These are phyloP conservation scores for Saturnispora sanitii DNA, from an alignment of 805 yeast species.

Conservation along the genomic window DNA sequence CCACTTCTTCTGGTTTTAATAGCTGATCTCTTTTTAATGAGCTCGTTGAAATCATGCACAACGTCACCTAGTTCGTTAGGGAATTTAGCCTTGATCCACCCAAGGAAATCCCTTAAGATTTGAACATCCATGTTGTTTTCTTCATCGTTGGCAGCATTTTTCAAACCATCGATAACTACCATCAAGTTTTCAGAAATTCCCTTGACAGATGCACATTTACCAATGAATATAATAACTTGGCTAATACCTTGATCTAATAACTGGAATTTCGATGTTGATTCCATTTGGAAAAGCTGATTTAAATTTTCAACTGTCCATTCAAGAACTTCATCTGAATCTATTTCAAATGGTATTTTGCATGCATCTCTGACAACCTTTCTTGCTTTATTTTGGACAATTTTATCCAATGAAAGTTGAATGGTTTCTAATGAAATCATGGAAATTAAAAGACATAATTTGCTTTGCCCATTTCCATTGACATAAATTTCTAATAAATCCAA, in stretches of 20 bases:
- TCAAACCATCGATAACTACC: constrained; percentile 1
- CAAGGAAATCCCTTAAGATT: constrained; percentile 7
- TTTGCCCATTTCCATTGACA: constrained; percentile 23
- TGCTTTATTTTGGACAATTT: constrained; percentile 6
- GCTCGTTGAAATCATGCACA: neutral
- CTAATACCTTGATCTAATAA: constrained; percentile 7
- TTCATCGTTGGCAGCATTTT: constrained; percentile 5
- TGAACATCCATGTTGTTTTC: constrained; percentile 8
- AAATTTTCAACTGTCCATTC: constrained; percentile 7
- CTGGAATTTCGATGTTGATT: constrained; percentile 1
- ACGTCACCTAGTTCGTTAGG: neutral
- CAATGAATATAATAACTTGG: constrained; percentile 6
- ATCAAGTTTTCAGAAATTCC: neutral
- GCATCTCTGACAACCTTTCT: constrained; percentile 7
- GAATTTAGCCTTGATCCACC: constrained; percentile 7
- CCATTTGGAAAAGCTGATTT: constrained; percentile 2
- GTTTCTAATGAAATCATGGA: constrained; percentile 8
- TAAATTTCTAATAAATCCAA: constrained; percentile 68
- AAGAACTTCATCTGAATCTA: constrained; percentile 1
- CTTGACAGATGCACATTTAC: neutral
- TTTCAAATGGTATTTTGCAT: constrained; percentile 1
- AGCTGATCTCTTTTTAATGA: constrained; percentile 3
- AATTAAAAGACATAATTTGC: constrained; percentile 4
- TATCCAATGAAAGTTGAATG: constrained; percentile 3
- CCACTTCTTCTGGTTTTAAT: constrained; percentile 3